A percentile compares a stretch with the other conserved stretches of the same genome.
These are phyloP conservation scores for Phytophthora aleatoria DNA, from an alignment of 352 stramenopile species.

Conservation along the genomic window DNA sequence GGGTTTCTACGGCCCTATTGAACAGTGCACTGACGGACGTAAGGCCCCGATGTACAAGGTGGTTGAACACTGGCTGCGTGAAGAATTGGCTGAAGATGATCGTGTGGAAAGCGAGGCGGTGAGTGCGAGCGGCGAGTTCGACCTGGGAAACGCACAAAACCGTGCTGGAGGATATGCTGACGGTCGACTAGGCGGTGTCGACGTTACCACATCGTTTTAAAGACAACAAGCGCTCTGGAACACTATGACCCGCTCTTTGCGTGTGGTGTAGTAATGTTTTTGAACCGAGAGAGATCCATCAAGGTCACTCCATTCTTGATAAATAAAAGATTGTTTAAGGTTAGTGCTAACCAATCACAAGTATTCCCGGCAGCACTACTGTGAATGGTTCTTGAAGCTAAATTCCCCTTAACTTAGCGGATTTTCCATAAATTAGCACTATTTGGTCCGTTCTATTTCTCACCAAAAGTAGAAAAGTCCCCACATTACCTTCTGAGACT, in stretches of 20 bases:
- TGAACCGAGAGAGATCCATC: too few relatives aligned
- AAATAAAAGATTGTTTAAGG: too few relatives aligned
- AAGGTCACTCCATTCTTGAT: too few relatives aligned
- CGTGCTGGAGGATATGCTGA: slow-evolving; percentile 74
- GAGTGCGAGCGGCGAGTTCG: slow-evolving; percentile 40
- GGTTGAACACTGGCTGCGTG: slow-evolving; percentile 93
- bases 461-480: too few relatives aligned
- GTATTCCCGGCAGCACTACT: too few relatives aligned
- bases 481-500: background rate
- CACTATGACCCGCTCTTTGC: too few relatives aligned
- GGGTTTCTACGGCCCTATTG: slow-evolving; percentile 67
- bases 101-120: slow-evolving; percentile 63
- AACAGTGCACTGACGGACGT: slow-evolving; percentile 75
- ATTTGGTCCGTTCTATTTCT: background rate
- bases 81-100: slow-evolving; percentile 89
- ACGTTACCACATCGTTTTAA: slow-evolving; percentile 31
- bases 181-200: slow-evolving; percentile 66
- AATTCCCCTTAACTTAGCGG: too few relatives aligned
- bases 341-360: too few relatives aligned
- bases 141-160: slow-evolving; percentile 75
- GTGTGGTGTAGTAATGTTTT: too few relatives aligned
- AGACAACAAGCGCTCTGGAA: too few relatives aligned
- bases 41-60: slow-evolving; percentile 90
- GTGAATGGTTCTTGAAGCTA: too few relatives aligned
- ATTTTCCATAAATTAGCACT: too few relatives aligned